phyloP scores from a whole-genome alignment of 768 basidiomycete species.

The Boletus pseudopeckii region DNA sequence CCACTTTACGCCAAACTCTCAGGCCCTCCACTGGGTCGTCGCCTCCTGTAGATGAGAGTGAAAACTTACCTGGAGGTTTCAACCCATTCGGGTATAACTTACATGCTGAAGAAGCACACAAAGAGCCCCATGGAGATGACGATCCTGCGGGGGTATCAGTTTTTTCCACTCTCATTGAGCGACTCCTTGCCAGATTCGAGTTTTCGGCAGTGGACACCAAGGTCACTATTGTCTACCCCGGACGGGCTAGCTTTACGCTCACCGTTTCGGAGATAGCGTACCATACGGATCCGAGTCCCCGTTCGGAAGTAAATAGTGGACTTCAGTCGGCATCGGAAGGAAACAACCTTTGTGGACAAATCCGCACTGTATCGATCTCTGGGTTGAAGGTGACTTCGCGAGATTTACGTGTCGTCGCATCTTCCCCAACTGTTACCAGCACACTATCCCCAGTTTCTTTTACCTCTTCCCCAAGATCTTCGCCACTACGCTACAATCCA shows the following conservation, averaged over 20 bases:
- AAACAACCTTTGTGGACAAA: constrained; percentile 21
- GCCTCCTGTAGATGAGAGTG: constrained; percentile 32
- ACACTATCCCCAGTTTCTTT: constrained; percentile 28
- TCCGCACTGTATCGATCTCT: constrained; percentile 51
- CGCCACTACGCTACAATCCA: constrained; percentile 1
- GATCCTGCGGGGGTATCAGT: constrained; percentile 77
- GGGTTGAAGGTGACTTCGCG: constrained; percentile 54
- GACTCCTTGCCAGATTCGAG: constrained; percentile 73
- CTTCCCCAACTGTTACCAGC: constrained; percentile 19
- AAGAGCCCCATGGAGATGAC: constrained; percentile 35
- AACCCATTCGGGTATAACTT: constrained; percentile 44
- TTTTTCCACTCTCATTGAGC: constrained; percentile 76
- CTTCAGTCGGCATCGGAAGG: constrained; percentile 13
- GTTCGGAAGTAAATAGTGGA: constrained; percentile 27
- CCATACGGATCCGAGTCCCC: constrained; percentile 34
- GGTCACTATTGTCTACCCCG: constrained; percentile 66
- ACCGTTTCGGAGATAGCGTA: constrained; percentile 58
- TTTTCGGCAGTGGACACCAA: constrained; percentile 68
- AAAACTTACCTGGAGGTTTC: constrained; percentile 65
- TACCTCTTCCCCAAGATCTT: constrained; percentile 14
- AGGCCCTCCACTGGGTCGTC: constrained; percentile 40
- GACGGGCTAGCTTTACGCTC: constrained; percentile 58
- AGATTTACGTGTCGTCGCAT: constrained; percentile 34
- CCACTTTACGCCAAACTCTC: constrained; percentile 65
- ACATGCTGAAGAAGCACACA: constrained; percentile 34